Conservation (phyloP, 192 early-diverging fungal genomes). For the Entophlyctis luteolus region DNA sequence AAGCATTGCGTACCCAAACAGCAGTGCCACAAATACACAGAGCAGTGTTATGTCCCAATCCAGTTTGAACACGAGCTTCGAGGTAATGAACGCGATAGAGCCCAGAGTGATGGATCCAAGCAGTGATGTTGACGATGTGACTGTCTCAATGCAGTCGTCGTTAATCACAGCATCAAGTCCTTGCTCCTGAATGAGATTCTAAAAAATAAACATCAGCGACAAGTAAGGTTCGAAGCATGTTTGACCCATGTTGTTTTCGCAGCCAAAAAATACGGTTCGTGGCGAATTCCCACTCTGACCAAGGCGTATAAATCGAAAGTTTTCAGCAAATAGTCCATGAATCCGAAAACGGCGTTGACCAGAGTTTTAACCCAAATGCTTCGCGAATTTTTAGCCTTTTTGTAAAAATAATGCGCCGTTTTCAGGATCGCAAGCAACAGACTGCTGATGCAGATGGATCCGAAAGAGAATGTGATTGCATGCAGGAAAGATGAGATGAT, state of each 20-base stretch:
- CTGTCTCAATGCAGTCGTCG: neutral
- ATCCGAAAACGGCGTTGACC: neutral
- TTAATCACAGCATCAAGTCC: constrained; percentile 5
- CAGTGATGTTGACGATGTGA: neutral
- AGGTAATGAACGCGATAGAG: neutral
- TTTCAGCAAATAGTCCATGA: constrained; percentile 8
- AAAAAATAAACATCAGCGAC: neutral
- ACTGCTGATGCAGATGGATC: constrained; percentile 60
- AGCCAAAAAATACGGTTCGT: constrained; percentile 9
- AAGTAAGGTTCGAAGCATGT: neutral
- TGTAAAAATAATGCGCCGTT: constrained; percentile 40
- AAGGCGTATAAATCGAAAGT: constrained; percentile 16
- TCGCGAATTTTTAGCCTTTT: constrained; percentile 1
- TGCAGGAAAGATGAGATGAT: neutral
- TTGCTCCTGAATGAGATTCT: constrained; percentile 6
- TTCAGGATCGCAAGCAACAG: constrained; percentile 61
- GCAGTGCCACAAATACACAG: neutral
- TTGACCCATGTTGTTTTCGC: constrained; percentile 20
- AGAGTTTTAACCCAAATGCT: neutral
- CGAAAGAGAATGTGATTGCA: constrained; percentile 60
- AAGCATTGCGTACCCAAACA: constrained; percentile 22
- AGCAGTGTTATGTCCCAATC: constrained; percentile 15
- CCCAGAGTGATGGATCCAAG: neutral
- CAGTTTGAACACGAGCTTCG: neutral
- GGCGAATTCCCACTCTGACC: constrained; percentile 10